Evolutionary conservation across 306 rosid species (phyloP), one percentile per base, ranked within the genome.

Genomic region (Glycine latifolia): DNA sequence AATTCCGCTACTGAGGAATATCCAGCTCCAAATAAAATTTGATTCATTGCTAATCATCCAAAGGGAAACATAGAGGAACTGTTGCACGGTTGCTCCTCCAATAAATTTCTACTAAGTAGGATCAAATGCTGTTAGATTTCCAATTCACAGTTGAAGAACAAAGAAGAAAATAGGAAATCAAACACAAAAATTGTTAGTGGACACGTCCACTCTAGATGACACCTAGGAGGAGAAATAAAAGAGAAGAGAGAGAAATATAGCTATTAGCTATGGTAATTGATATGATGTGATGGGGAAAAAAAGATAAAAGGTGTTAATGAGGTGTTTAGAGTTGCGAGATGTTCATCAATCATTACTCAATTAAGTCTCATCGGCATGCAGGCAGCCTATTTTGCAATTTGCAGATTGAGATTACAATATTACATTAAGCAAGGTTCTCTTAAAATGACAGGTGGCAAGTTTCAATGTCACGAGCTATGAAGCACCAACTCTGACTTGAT

Each of bases 31-130:
- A 46, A 60, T 60, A 59, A 14, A 20, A 11, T 20, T 20, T 17
- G 5, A 58, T 14, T 50, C 6, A 14, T 59, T 20, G 71, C 48
- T 60, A 60, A 43, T 58, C 79, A 75, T 53, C 75, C 43, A 78
- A 52, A 53, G 43, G 67, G 55, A 8, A 59, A 47, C 26, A 59
- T 6, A 15, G 47, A 56, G 8, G 59, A n/a, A 60, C 63, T 8
- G 17, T 17, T 17, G 16, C 72, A 47, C 2, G 31, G 49, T 66
- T 37, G 16, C 60, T 17, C 55, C 72, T 62, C 35, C 26, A 7
- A 58, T n/a, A 33, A 59, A 33, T 71, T 17, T 31, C 56, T 16
- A 48, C 58, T 26, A 26, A 26, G 31, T 20, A 20, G 20, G 20
- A 20, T 20, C 20, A 20, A 20, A 20, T 20, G 20, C 20, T 20